phyloP scores from a whole-genome alignment of 169 alveolate species.

The Plasmodium knowlesi region DNA sequence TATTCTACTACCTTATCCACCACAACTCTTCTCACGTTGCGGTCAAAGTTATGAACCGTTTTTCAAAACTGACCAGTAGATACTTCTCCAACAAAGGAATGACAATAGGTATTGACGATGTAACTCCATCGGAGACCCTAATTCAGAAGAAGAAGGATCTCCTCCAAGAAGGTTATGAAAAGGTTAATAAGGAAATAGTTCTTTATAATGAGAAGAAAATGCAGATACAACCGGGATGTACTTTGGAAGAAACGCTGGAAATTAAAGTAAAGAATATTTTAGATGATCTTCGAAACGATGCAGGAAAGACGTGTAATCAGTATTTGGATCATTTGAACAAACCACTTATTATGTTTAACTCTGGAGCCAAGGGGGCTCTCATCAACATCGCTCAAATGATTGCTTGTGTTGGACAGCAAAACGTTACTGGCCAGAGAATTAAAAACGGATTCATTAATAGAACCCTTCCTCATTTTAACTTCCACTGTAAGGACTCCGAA shows the following conservation, averaged over 20 bases:
- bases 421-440: constrained; percentile 94
- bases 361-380: constrained; percentile 99
- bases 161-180: constrained; percentile 89
- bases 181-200: constrained; percentile 90
- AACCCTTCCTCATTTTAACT: constrained; percentile 97
- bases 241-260: constrained; percentile 96
- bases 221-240: constrained; percentile 96
- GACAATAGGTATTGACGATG: constrained; percentile 99
- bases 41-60: constrained; percentile 95
- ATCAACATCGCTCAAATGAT: constrained; percentile 98
- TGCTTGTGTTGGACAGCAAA: constrained; percentile 99
- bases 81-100: constrained; percentile 97
- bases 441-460: constrained; percentile 97
- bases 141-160: constrained; percentile 79
- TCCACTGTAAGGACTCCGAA: constrained; percentile 92
- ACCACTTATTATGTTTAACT: constrained; percentile 96
- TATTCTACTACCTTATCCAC: constrained; percentile 93
- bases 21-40: constrained; percentile 93
- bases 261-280: constrained; percentile 91
- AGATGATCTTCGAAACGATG: constrained; percentile 93
- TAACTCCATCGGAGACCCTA: constrained; percentile 90
- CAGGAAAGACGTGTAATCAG: constrained; percentile 94
- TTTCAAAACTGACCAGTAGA: constrained; percentile 95
- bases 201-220: constrained; percentile 89
- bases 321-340: constrained; percentile 92